A percentile compares a stretch with the other conserved stretches of the same genome.
These are phyloP conservation scores for Ulota crispa DNA, from an alignment of 225 moss, liverwort and hornwort species.

Conservation along the genomic window DNA sequence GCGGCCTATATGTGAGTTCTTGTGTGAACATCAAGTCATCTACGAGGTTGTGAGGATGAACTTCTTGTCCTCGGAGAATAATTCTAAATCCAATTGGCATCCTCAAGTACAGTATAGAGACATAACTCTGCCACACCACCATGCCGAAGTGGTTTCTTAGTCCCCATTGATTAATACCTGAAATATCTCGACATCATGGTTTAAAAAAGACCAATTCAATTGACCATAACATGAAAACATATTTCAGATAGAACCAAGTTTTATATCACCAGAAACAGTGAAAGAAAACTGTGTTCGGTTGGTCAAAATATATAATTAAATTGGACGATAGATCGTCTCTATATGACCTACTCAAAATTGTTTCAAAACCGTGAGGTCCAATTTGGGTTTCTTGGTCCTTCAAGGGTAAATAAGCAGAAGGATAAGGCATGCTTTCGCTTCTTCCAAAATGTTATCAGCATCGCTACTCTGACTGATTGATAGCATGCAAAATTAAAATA, in stretches of 20 bases:
- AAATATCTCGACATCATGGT: accelerated
- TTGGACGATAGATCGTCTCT: neutral
- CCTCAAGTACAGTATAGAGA: slow-evolving; percentile 78
- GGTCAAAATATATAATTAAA: neutral
- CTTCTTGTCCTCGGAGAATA: slow-evolving; percentile 66
- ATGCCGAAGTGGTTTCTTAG: neutral
- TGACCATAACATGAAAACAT: neutral
- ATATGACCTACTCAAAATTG: neutral
- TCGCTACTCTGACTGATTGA: neutral
- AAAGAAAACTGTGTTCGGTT: neutral
- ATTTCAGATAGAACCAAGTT: neutral
- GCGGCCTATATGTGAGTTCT: slow-evolving; percentile 72
- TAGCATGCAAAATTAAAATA: neutral
- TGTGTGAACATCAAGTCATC: slow-evolving; percentile 76
- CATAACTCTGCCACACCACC: slow-evolving; percentile 55
- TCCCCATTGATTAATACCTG: neutral
- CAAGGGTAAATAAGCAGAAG: neutral
- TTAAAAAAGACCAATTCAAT: neutral
- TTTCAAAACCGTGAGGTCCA: neutral
- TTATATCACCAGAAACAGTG: neutral
- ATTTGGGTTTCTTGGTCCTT: neutral
- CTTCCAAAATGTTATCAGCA: neutral
- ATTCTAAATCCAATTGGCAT: slow-evolving; percentile 68
- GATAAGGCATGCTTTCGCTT: neutral
- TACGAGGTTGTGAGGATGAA: slow-evolving; percentile 69